These are phyloP conservation scores for Solanum appendiculatum DNA, from an alignment of 257 asterid species.

Conservation along the genomic window DNA sequence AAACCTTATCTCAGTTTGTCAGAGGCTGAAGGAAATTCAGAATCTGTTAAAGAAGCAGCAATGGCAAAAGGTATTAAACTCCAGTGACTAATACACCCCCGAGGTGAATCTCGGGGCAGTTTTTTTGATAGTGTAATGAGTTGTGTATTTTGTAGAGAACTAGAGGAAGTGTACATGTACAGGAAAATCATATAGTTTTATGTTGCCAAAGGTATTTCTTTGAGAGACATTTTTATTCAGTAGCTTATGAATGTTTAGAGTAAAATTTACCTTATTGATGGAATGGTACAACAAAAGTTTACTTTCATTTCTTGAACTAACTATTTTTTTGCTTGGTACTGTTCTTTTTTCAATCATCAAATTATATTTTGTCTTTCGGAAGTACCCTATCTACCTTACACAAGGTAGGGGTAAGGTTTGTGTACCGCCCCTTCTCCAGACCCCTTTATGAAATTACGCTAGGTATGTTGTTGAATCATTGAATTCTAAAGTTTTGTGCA, in stretches of 20 bases:
- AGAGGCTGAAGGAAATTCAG: background rate
- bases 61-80: constrained; percentile 24
- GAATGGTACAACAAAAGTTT: background rate
- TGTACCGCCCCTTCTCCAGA: background rate
- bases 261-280: background rate
- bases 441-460: background rate
- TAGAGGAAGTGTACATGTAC: background rate
- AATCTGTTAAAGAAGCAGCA: constrained; percentile 21
- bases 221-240: background rate
- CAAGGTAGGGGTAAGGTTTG: background rate
- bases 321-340: background rate
- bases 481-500: background rate
- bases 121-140: background rate
- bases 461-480: background rate
- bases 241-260: background rate
- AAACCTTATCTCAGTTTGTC: constrained; percentile 15
- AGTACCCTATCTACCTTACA: background rate
- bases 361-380: background rate
- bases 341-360: no score
- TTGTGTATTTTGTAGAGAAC: background rate
- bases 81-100: background rate
- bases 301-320: background rate
- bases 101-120: background rate
- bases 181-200: background rate
- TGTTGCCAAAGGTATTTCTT: background rate